A percentile compares a stretch with the other conserved stretches of the same genome.
phyloP scores from a whole-genome alignment of 225 moss, liverwort and hornwort species.

The Lunularia cruciata region DNA sequence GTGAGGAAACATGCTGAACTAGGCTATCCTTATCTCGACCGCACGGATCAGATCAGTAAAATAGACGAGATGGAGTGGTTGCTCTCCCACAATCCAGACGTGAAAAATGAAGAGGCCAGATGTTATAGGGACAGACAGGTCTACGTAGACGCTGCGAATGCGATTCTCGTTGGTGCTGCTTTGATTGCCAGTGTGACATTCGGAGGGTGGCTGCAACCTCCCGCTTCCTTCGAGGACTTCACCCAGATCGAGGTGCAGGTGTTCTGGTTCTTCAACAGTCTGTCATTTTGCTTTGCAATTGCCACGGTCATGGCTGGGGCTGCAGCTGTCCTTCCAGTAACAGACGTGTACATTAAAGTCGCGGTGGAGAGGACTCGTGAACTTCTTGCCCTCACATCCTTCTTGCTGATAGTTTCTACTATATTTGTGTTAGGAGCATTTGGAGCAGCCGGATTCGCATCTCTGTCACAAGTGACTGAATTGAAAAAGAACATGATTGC shows the following conservation, averaged over 20 bases:
- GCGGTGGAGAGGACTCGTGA: constrained; percentile 9
- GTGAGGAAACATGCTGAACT: constrained; percentile 4
- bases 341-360: constrained; percentile 5
- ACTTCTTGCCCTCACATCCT: constrained; percentile 30
- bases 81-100: constrained; percentile 16
- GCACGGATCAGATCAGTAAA: no score
- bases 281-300: constrained; percentile 39
- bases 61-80: not conserved
- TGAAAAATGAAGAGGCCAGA: constrained; percentile 34
- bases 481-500: no score
- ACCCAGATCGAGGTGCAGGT: not conserved
- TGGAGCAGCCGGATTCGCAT: constrained; percentile 38
- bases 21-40: constrained; percentile 8
- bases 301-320: constrained; percentile 30
- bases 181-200: constrained; percentile 50
- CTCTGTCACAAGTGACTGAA: no score
- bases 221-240: not conserved
- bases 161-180: constrained; percentile 46
- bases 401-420: constrained; percentile 32
- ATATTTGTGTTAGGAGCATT: constrained; percentile 40
- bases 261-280: constrained; percentile 38
- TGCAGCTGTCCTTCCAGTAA: constrained; percentile 13
- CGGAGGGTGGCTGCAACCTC: constrained; percentile 49
- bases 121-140: constrained; percentile 46
- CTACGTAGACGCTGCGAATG: constrained; percentile 51